phyloP scores from a whole-genome alignment of 1,284 basidiomycete species.

The Filobasidium uniguttulatum region DNA sequence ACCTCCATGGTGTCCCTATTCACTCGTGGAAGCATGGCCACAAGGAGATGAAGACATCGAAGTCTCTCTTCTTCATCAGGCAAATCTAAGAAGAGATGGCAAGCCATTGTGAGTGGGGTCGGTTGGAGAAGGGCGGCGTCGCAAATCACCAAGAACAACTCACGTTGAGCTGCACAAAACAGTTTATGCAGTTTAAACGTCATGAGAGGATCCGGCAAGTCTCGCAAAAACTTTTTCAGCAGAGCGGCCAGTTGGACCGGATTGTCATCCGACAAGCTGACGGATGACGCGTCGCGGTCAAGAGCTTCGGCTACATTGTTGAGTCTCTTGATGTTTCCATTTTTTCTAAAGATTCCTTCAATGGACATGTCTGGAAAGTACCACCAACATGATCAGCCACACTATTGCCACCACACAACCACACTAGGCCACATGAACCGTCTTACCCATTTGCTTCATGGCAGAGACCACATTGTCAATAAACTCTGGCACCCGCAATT shows the following conservation, averaged over 20 bases:
- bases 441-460: slow-evolving; percentile 95
- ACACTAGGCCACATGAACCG: slow-evolving; percentile 8
- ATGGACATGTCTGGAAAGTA: slow-evolving; percentile 76
- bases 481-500: slow-evolving; percentile 84
- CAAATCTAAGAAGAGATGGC: slow-evolving; percentile 44
- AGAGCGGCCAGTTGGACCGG: slow-evolving; percentile 93
- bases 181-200: slow-evolving; percentile 86
- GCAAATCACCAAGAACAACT: slow-evolving; percentile 29
- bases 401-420: neutral
- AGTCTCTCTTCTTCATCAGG: slow-evolving; percentile 63
- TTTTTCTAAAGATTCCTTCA: slow-evolving; percentile 97
- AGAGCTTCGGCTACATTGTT: slow-evolving; percentile 83
- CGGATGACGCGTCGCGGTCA: slow-evolving; percentile 77
- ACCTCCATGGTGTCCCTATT: slow-evolving; percentile 98
- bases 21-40: slow-evolving; percentile 73
- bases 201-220: slow-evolving; percentile 89
- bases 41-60: slow-evolving; percentile 73
- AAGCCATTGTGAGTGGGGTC: slow-evolving; percentile 5
- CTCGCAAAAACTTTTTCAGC: slow-evolving; percentile 91
- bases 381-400: neutral
- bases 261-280: slow-evolving; percentile 87
- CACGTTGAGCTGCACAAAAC: slow-evolving; percentile 76
- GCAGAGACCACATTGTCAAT: slow-evolving; percentile 95
- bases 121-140: neutral
- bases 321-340: slow-evolving; percentile 88